These are phyloP conservation scores for Grammothele lineata DNA, from an alignment of 768 basidiomycete species.

Conservation along the genomic window DNA sequence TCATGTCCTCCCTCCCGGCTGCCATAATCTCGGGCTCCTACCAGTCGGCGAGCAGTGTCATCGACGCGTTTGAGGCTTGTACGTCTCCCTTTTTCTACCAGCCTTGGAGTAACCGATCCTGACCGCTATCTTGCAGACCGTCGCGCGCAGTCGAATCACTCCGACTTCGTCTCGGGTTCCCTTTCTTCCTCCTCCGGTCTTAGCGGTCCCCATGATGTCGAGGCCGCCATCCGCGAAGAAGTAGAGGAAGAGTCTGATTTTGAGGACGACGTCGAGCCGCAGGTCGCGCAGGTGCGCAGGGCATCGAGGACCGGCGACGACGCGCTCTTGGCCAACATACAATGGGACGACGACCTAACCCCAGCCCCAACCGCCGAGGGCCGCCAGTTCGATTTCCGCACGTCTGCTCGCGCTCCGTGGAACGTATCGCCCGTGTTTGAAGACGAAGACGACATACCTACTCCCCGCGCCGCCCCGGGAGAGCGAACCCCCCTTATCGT, in stretches of 20 bases:
- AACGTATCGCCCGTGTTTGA: neutral
- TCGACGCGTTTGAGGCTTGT: conserved; percentile 20
- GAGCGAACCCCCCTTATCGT: conserved; percentile 22
- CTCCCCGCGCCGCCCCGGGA: conserved; percentile 6
- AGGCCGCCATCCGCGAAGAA: conserved; percentile 17
- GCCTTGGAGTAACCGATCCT: too few species aligned
- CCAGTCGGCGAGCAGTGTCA: conserved; percentile 17
- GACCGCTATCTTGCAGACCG: conserved; percentile 49
- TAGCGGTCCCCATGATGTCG: conserved; percentile 17
- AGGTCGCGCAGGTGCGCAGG: neutral
- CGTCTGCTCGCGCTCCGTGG: neutral
- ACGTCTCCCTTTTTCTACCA: conserved; percentile 5
- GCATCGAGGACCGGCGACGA: conserved; percentile 10
- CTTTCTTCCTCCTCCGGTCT: conserved; percentile 35
- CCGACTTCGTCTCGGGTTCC: conserved; percentile 52
- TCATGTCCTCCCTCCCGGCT: conserved; percentile 42
- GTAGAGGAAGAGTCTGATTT: neutral
- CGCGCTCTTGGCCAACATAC: conserved; percentile 20
- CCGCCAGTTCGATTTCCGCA: conserved; percentile 10
- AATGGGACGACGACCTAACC: conserved; percentile 26
- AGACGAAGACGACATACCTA: conserved; percentile 5
- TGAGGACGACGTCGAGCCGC: conserved; percentile 3
- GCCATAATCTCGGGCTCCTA: conserved; percentile 17
- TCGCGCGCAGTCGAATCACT: conserved; percentile 62
- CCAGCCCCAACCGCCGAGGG: conserved; percentile 12